Base-by-base conservation (phyloP, 2,329 filamentous ascomycete genomes). In the Botrytis deweyae region DNA sequence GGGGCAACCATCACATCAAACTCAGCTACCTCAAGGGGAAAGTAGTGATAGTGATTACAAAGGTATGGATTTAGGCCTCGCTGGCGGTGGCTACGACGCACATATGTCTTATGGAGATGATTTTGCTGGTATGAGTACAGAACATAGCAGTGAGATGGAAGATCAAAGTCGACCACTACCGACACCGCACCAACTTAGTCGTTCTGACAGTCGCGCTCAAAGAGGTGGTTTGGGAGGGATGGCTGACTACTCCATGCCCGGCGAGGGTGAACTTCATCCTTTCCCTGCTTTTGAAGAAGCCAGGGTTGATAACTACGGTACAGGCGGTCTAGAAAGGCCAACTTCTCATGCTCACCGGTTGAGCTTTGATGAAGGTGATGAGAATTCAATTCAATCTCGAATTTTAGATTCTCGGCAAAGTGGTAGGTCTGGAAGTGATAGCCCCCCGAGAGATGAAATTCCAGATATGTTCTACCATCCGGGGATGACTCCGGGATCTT, bases 391-490 rank as follows among this genome's bases (percentile, higher is more conserved):
- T 64, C 82, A 88, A 80, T 86, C 88, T 12, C 87, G 84, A 73
- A 86, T 83, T 76, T 91, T 84, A 78, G 88, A 83, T 78, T 83
- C 77, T 76, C 79, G 67, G 80, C 82, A 72, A 79, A 85, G 74
- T 76, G 79, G 78, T 64, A 82, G 82, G 66, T 87, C 85, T 55
- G 83, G 82, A 25, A 90, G 89, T 77, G 90, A 93, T 55, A 93
- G 91, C 42, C 90, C 91, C 1, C 83, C 85, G 52, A 89, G 89
- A 76, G 90, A 92, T 62, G 93, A 94, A 73, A 93, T 94, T 75
- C 93, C 92, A 29, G 96, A 97, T 78, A 90, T 98, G 80, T 97
- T 97, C 81, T 99, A 97, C 81, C 94, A 98, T 79, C 95, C 95
- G 29, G 93, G 93, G 58, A 89, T 94, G 80, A 84, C 88, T 76